Evolutionary conservation across 1,284 basidiomycete species (phyloP).

Genomic region (Exsudoporus floridanus): DNA sequence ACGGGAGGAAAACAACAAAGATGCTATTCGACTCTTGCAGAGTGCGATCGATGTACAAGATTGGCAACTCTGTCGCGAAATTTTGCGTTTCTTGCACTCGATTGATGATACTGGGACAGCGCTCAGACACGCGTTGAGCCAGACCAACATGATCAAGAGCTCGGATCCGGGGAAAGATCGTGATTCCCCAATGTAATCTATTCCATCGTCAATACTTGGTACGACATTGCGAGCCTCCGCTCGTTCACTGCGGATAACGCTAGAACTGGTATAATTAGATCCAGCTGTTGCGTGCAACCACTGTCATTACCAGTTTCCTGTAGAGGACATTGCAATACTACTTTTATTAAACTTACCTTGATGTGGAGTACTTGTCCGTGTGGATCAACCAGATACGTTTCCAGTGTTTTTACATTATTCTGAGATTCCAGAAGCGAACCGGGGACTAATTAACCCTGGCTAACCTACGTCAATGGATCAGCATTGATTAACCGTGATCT

Average conservation of each 20-base stretch:
- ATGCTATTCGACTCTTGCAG: constrained; percentile 76
- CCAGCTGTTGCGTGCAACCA: not conserved
- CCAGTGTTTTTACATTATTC: no score
- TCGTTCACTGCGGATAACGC: not conserved
- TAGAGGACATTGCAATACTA: no score
- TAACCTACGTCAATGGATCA: no score
- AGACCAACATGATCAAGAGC: constrained; percentile 34
- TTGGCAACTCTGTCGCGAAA: constrained; percentile 82
- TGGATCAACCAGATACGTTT: no score
- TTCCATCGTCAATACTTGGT: not conserved
- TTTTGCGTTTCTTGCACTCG: constrained; percentile 88
- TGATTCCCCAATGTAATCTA: constrained; percentile 2
- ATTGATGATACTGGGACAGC: constrained; percentile 84
- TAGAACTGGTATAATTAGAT: not conserved
- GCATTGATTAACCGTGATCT: no score
- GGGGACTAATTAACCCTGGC: no score
- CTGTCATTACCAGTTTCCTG: no score
- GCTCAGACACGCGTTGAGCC: constrained; percentile 58
- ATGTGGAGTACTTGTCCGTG: no score
- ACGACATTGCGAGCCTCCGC: not conserved
- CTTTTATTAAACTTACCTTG: no score
- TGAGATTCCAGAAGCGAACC: no score
- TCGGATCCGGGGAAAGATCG: not conserved
- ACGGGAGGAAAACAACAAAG: constrained; percentile 74
- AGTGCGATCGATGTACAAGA: constrained; percentile 74